Evolutionary conservation across 192 early-diverging fungal species (phyloP).

Genomic region (Umbelopsis ramanniana): DNA sequence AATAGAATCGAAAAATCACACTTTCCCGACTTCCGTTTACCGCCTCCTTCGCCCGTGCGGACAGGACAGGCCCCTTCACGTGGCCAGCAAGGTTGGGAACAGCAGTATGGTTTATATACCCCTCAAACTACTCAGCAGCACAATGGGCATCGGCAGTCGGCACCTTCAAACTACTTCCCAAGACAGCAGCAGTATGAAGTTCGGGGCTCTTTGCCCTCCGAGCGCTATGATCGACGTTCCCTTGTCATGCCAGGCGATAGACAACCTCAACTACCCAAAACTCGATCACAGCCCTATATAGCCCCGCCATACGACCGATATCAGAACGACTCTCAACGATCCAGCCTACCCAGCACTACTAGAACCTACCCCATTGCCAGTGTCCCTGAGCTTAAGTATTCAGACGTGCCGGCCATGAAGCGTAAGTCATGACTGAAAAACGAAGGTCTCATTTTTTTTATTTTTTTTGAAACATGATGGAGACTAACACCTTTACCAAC

Average conservation of each 20-base stretch:
- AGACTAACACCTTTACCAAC: not conserved
- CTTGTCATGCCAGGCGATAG: conserved; percentile 11
- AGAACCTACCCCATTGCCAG: not conserved
- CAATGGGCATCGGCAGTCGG: not conserved
- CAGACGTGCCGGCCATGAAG: not conserved
- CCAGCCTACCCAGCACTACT: not conserved
- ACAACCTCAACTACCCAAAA: not conserved
- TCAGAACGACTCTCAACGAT: not conserved
- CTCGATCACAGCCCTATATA: not conserved
- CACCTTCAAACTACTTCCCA: not conserved
- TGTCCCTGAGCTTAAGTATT: not conserved
- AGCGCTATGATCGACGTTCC: conserved; percentile 15
- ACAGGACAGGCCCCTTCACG: not conserved
- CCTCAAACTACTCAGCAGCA: not conserved
- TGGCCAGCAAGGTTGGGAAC: conserved; percentile 9
- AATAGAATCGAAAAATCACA: not conserved
- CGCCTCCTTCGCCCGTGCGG: not conserved
- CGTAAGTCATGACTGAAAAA: not conserved
- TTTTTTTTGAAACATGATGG: not conserved
- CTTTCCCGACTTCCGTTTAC: not conserved
- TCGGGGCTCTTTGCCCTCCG: not conserved
- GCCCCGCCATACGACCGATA: not conserved
- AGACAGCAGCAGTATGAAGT: not conserved
- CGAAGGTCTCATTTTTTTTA: too few relatives aligned
- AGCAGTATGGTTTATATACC: not conserved